A percentile compares a stretch with the other conserved stretches of the same genome.
Evolutionary conservation across 495 filamentous ascomycete species (phyloP).

Genomic region (Xylaria scruposa): DNA sequence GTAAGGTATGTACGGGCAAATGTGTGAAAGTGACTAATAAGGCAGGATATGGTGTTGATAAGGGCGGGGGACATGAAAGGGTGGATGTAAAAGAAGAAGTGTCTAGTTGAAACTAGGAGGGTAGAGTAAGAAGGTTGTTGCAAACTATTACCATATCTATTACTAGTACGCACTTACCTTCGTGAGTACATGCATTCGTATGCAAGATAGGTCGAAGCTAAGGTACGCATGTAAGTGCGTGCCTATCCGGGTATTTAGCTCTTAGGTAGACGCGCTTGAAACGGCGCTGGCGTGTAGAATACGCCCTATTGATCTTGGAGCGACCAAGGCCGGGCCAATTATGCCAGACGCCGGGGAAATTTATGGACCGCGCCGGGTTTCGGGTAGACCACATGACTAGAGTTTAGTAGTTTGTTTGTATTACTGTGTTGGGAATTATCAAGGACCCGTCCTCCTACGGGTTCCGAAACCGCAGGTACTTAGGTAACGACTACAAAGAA

Average conservation of each 20-base stretch:
- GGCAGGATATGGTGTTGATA: background rate
- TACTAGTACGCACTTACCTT: background rate
- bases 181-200: background rate
- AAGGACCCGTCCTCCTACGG: background rate
- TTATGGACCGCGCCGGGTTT: conserved; percentile 6
- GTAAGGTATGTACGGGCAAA: no score
- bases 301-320: conserved; percentile 12
- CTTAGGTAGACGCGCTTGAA: background rate
- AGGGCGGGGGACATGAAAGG: conserved; percentile 5
- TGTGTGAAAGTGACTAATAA: background rate
- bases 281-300: background rate
- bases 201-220: background rate
- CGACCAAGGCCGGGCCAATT: background rate
- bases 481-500: conserved; percentile 19
- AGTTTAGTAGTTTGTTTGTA: background rate
- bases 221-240: background rate
- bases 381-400: conserved; percentile 17
- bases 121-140: background rate
- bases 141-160: conserved; percentile 7
- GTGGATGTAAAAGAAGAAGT: background rate
- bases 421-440: background rate
- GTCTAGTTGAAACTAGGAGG: background rate
- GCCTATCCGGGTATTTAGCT: background rate
- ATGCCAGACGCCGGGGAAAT: background rate
- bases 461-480: conserved; percentile 19